Base-by-base conservation (phyloP, 2,329 filamentous ascomycete genomes). In the Stagonosporopsis tanaceti region DNA sequence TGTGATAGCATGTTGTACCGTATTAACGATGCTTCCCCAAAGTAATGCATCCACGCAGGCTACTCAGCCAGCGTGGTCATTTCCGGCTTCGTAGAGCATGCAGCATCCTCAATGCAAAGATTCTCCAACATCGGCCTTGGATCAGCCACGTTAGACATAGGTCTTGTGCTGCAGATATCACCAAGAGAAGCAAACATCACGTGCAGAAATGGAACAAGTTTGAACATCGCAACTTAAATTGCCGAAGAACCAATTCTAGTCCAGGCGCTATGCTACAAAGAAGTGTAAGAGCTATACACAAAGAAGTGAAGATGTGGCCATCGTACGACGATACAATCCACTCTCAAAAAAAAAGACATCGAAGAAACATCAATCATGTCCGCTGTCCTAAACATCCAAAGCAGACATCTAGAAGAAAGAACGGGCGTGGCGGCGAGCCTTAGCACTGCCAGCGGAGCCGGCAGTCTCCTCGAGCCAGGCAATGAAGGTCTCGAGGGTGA, bases 401-500 rank as follows among this genome's bases (percentile, higher is more conserved):
- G 17, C 32, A 37, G n/a, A 46, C 34, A 24, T 57, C 38, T 57
- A 54, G 30, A 48, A 60, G 50, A 72, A 63, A 41, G 65, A 48
- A 53, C 70, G 70, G 35, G 71, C 65, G 45, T 73, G 69, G 50
- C 69, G 71, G 55, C 70, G 68, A 41, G 62, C 63, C 59, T 69
- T 69, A 57, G 50, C 50, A 32, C 34, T 47, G 50, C 38, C 50
- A 11, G 64, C 45, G 30, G 63, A 54, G 12, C 54, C 50, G 50
- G 60, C 60, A 14, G 59, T 55, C 68, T 67, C 60, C 67, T 72
- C 64, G 42, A 76, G 65, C 72, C 72, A 75, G 1, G 65, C 55
- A 52, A 75, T 71, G 61, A 76, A 72, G 24, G 68, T 68, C 38
- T 72, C 66, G 40, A 74, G 48, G 42, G 72, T 76, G 68, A 74